These are phyloP conservation scores for Heliamphora pulchella DNA, from an alignment of 179 eudicot genomes.

Conservation along the genomic window DNA sequence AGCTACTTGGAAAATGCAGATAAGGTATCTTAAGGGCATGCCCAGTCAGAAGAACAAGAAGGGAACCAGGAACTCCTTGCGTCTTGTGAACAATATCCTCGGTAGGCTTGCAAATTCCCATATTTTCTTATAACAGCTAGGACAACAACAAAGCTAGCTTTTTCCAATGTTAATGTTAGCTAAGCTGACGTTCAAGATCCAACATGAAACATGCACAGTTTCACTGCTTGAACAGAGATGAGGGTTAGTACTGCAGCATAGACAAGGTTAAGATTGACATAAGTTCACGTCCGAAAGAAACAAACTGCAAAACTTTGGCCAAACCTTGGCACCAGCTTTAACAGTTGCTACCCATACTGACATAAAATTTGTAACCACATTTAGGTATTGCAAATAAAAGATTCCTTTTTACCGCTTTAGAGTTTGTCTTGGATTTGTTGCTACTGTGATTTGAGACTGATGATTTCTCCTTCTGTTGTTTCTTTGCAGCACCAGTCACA, in stretches of 20 bases:
- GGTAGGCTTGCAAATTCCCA: background rate
- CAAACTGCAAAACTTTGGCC: background rate
- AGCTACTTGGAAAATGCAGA: background rate
- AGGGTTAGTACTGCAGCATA: background rate
- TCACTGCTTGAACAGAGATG: background rate
- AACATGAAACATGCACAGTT: background rate
- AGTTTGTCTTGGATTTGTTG: conserved; percentile 38
- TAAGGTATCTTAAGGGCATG: background rate
- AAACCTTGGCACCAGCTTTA: conserved; percentile 1
- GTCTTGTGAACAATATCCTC: background rate
- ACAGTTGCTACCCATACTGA: background rate
- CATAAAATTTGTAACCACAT: background rate
- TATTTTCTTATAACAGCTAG: background rate
- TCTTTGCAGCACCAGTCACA: conserved; percentile 39
- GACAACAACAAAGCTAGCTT: background rate
- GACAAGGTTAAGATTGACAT: background rate
- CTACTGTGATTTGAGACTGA: conserved; percentile 37
- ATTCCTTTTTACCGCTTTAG: conserved; percentile 23
- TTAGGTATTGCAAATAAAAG: no score
- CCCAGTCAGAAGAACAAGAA: background rate
- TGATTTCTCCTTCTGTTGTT: conserved; percentile 41
- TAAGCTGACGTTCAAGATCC: background rate
- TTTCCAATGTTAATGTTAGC: background rate
- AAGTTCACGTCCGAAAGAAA: background rate
- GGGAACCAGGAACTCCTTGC: background rate